Conservation (phyloP, 805 yeast species). For the Yarrowia keelungensis region DNA sequence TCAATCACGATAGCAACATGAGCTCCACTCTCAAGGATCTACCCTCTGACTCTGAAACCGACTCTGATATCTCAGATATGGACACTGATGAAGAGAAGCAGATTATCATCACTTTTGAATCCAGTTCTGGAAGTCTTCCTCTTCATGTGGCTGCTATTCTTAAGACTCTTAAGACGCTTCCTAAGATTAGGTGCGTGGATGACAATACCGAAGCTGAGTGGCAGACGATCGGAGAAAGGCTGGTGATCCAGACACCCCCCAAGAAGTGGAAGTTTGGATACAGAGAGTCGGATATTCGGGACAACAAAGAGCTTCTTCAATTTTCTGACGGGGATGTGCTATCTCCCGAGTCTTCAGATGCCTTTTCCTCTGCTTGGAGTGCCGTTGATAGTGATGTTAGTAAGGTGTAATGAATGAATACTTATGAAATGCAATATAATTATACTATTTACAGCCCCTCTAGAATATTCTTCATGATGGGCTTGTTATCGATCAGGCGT, state of each 20-base stretch:
- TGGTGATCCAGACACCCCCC: constrained; percentile 1
- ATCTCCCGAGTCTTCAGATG: constrained; percentile 2
- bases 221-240: constrained; percentile 16
- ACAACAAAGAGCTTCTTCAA: not conserved
- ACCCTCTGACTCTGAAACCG: not conserved
- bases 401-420: not conserved
- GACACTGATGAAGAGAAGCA: not conserved
- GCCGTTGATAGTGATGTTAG: not conserved
- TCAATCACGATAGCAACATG: constrained; percentile 3
- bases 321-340: constrained; percentile 4
- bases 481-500: constrained; percentile 7
- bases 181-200: constrained; percentile 6
- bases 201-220: constrained; percentile 7
- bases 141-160: constrained; percentile 26
- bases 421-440: constrained; percentile 1
- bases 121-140: constrained; percentile 18
- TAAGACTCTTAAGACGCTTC: constrained; percentile 21
- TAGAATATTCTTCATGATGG: constrained; percentile 29
- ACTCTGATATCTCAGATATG: not conserved
- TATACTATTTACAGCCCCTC: constrained; percentile 16
- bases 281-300: not conserved
- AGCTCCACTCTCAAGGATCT: constrained; percentile 5
- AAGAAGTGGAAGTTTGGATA: constrained; percentile 27
- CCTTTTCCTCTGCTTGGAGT: constrained; percentile 24
- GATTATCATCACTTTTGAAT: constrained; percentile 10